These are phyloP conservation scores for Scheffersomyces parashehatae DNA, from an alignment of 1,139 yeast species.

Conservation along the genomic window DNA sequence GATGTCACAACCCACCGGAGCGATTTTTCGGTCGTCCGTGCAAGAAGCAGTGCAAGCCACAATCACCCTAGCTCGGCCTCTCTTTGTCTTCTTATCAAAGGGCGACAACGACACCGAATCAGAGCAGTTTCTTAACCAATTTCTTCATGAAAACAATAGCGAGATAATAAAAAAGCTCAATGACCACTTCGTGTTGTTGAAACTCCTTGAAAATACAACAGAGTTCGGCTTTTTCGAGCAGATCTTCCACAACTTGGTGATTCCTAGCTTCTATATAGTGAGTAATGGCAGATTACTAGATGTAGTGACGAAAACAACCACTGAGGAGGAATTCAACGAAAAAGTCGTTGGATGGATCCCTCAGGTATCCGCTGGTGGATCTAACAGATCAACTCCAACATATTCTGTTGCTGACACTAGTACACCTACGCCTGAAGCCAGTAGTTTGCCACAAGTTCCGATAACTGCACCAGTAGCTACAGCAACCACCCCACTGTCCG, in stretches of 20 bases:
- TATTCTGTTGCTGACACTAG: constrained; percentile 15
- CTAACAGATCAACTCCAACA: not conserved
- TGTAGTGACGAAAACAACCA: constrained; percentile 32
- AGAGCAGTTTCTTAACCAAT: constrained; percentile 23
- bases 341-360: not conserved
- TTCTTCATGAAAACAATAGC: constrained; percentile 10
- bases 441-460: not conserved
- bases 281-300: constrained; percentile 47
- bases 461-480: not conserved
- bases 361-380: not conserved
- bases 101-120: constrained; percentile 18
- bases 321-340: constrained; percentile 22
- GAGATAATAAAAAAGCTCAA: constrained; percentile 9
- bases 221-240: constrained; percentile 53
- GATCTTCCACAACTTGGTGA: constrained; percentile 44
- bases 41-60: constrained; percentile 44
- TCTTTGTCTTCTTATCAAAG: constrained; percentile 39
- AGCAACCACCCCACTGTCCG: not conserved
- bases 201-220: constrained; percentile 41
- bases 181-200: constrained; percentile 40
- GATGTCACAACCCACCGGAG: too few species aligned
- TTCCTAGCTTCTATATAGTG: constrained; percentile 54
- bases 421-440: constrained; percentile 2
- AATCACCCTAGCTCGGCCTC: constrained; percentile 31
- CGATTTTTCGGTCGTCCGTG: constrained; percentile 31